Base-by-base conservation (phyloP, 495 filamentous ascomycete genomes). In the Sordaria brevicollis region DNA sequence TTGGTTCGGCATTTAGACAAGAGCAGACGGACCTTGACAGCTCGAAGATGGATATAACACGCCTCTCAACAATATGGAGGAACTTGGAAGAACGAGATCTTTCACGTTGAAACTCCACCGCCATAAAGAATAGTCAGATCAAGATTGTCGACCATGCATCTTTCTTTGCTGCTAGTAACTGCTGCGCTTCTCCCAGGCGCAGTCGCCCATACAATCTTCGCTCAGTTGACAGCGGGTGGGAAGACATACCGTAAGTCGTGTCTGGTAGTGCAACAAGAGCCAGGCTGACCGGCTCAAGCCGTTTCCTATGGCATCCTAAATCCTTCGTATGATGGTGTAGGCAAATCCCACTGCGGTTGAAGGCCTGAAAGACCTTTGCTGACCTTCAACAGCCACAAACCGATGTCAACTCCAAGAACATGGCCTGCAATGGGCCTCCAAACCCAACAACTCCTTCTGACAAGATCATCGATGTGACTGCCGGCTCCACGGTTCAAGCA, bases 401-500 rank as follows among this genome's bases (percentile, higher is more conserved):
- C 1, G 81, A 87, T 67, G 83, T 87, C 5, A 83, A 70, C 33
- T 78, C 76, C 35, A 76, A 78, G 38, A 78, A 82, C 65, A 75
- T 87, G 74, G 82, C 82, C 21, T 87, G 85, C 79, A 87, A 87
- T 71, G 84, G 86, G 8, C 80, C 83, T 2, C 83, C 84, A 6
- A 86, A 87, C 67, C 86, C 85, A 1, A 83, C 76, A 4, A 78
- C 70, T 11, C 75, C 82, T 6, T 82, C 81, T 0, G 71, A 76
- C 65, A 77, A 81, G 66, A 78, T 83, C 69, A 83, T 86, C 38
- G 72, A 79, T 3, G 83, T 85, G n/a, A 75, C 72, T 21, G 83
- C 83, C 17, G 83, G 83, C 2, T 75, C 74, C 2, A 82, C 79
- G 15, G 81, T 84, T 0, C 74, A 79, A 31, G 80, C 82, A 2